A percentile compares a stretch with the other conserved stretches of the same genome.
Conservation (phyloP, 2,329 filamentous ascomycete species). For the Parastagonospora avenae region DNA sequence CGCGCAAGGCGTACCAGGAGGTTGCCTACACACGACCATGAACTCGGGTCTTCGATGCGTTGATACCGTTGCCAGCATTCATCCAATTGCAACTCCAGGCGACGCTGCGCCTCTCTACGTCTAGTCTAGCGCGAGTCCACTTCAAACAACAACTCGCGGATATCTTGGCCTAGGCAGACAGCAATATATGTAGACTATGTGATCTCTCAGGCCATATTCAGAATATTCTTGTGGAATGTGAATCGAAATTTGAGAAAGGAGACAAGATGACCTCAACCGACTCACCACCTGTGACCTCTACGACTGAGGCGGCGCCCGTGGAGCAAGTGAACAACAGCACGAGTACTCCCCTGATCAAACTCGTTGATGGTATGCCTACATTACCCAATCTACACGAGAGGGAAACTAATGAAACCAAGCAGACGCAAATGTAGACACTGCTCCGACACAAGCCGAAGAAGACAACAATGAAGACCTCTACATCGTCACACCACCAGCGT, state of each 20-base stretch:
- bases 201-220: neutral
- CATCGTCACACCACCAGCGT: constrained; percentile 22
- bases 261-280: too few species aligned
- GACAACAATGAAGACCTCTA: constrained; percentile 24
- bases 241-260: neutral
- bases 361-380: too few species aligned
- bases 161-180: neutral
- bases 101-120: neutral
- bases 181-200: neutral
- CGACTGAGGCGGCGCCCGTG: too few species aligned
- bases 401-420: neutral
- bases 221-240: neutral
- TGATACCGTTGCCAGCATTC: neutral
- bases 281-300: too few species aligned
- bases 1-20: too few species aligned
- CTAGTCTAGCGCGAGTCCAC: neutral
- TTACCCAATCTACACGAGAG: too few species aligned
- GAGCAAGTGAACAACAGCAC: neutral
- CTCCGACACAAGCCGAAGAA: constrained; percentile 1
- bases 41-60: neutral
- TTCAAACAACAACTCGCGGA: neutral
- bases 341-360: too few species aligned
- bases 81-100: neutral
- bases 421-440: neutral
- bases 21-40: neutral